Conservation (phyloP, 2,329 filamentous ascomycete genomes). For the Apiospora rasikravindrae region DNA sequence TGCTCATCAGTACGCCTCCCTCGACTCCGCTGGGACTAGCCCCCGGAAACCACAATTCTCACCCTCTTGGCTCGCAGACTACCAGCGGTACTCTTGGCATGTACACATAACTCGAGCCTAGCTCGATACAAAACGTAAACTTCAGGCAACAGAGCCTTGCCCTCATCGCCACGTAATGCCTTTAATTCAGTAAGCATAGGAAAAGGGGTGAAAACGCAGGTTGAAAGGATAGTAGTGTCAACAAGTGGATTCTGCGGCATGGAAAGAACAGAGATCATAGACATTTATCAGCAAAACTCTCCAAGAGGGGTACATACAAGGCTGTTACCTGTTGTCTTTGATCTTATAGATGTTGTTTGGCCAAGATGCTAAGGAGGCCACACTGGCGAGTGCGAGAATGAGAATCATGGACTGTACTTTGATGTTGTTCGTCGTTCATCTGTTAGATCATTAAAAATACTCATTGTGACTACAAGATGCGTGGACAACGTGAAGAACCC, state of each 20-base stretch:
- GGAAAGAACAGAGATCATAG: neutral
- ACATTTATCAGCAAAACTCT: neutral
- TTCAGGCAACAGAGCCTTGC: too few species aligned
- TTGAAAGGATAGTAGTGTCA: neutral
- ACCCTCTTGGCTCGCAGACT: neutral
- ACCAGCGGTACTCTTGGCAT: neutral
- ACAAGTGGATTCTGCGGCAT: neutral
- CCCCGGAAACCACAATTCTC: neutral
- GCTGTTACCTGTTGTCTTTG: neutral
- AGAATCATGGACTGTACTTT: neutral
- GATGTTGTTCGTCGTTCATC: neutral
- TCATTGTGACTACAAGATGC: too few species aligned
- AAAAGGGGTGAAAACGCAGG: neutral
- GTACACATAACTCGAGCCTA: neutral
- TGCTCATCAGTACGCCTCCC: neutral
- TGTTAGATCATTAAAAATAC: too few species aligned
- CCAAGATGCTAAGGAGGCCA: neutral
- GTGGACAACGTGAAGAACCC: too few species aligned
- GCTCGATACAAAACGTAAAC: neutral
- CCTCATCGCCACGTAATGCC: neutral
- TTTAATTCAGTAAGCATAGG: neutral
- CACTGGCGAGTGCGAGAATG: neutral
- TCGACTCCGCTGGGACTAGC: neutral
- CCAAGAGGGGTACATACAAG: neutral
- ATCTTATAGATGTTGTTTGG: neutral